Evolutionary conservation across 2,329 filamentous ascomycete species (phyloP), one percentile per base, ranked within the genome.

Genomic region (Clonostachys solani): DNA sequence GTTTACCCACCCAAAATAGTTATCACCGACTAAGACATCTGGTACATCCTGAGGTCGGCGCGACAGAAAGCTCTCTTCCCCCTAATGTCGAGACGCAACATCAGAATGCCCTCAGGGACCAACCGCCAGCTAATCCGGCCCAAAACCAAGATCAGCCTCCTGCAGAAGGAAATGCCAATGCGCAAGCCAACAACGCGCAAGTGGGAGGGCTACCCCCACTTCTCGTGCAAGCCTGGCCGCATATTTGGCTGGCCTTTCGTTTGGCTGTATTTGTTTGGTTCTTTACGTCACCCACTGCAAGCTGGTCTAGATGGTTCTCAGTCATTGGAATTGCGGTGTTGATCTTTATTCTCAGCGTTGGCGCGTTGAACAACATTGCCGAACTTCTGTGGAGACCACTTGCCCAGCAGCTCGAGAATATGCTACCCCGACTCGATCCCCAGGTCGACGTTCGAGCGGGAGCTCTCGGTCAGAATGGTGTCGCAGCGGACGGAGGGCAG

Each of bases 261-360:
- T 63, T 86, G 9, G 67, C 72, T 12, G 62, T 80, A 6, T 83
- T 86, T 58, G 73, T 85, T 12, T 86, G 80, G 79, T 81, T 83
- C 63, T 84, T 86, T 50, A 84, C 81, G 1, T 74, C 74, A 10
- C 74, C 77, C 1, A 71, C 74, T 41, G 69, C 74, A 3, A 83
- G 74, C 55, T 84, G 80, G 80, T 73, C 73, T 9, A 74, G 81
- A 43, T 83, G 77, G 75, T 55, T 80, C 8, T 74, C 75, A 17
- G 73, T 85, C 18, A 66, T 79, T 40, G 65, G 69, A 7, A 66
- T 83, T 33, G 79, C 81, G 7, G 54, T 78, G 23, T 64, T 73
- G 33, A 69, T 85, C 19, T 81, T 86, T 50, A 64, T 83, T n/a
- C 56, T 78, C 15, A 83, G 83, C 54, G 80, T 77, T 3, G 83